phyloP scores from a whole-genome alignment of 176 grass and related monocot species.

The Thinopyrum elongatum region DNA sequence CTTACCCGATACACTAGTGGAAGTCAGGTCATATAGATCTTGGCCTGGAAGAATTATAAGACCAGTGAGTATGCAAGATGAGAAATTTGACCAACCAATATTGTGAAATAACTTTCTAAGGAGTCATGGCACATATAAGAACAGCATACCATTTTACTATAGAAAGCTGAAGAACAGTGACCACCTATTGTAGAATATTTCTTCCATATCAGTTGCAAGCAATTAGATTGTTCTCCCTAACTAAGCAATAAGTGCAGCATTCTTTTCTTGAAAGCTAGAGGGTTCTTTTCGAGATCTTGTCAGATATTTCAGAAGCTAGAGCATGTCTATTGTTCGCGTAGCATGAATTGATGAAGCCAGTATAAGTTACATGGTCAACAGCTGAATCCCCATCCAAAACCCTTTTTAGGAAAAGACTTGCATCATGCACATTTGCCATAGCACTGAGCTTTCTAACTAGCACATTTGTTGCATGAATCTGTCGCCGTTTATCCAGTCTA shows the following conservation, averaged over 20 bases:
- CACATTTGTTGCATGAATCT: conserved; percentile 47
- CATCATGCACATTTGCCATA: conserved; percentile 58
- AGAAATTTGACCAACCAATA: not conserved
- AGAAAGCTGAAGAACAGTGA: not conserved
- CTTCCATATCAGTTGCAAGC: not conserved
- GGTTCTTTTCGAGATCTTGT: conserved; percentile 54
- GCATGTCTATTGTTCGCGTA: conserved; percentile 57
- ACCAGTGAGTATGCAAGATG: not conserved
- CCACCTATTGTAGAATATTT: not conserved
- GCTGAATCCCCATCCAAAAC: conserved; percentile 51
- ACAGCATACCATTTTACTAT: conserved; percentile 4
- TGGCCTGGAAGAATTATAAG: conserved; percentile 10
- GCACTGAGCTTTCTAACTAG: conserved; percentile 72
- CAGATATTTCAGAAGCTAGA: conserved; percentile 72
- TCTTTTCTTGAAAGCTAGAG: conserved; percentile 36
- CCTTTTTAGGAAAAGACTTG: conserved; percentile 65
- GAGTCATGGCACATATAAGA: not conserved
- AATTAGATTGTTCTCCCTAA: conserved; percentile 1
- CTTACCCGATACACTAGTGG: not conserved
- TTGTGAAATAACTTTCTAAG: not conserved
- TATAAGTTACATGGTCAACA: conserved; percentile 63
- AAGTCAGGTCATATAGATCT: conserved; percentile 14
- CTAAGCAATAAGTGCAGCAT: conserved; percentile 41
- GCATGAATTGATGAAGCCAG: conserved; percentile 69
- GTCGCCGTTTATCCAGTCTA: conserved; percentile 63